Evolutionary conservation across 495 filamentous ascomycete genomes (phyloP).

Genomic region (Daldinia loculata): DNA sequence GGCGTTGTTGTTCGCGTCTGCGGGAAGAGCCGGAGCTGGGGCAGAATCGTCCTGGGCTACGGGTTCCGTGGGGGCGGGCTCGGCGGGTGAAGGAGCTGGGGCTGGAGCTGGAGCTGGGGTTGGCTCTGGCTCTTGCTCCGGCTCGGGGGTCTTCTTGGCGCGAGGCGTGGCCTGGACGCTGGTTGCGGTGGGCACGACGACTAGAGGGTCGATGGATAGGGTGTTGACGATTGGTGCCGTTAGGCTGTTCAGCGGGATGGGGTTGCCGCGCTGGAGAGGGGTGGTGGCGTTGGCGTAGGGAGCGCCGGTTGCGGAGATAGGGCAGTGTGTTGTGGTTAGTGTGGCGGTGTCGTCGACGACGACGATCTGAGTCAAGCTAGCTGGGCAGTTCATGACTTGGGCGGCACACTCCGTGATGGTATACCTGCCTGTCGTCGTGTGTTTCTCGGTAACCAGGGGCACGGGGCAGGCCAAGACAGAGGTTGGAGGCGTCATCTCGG

Average conservation of each 20-base stretch:
- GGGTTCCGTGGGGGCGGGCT: background rate
- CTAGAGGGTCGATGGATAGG: constrained; percentile 22
- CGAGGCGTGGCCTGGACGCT: constrained; percentile 20
- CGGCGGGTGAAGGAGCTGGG: background rate
- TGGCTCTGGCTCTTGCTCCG: background rate
- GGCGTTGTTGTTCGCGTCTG: background rate
- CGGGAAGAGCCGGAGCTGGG: background rate
- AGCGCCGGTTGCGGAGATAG: constrained; percentile 9
- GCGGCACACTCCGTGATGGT: constrained; percentile 40
- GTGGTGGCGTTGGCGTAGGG: constrained; percentile 23
- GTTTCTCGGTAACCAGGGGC: constrained; percentile 20
- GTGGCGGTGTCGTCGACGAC: constrained; percentile 24
- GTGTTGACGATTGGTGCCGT: constrained; percentile 16
- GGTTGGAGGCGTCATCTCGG: background rate
- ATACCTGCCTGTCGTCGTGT: constrained; percentile 27
- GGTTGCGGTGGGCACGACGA: constrained; percentile 17
- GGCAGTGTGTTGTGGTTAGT: constrained; percentile 27
- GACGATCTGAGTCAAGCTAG: constrained; percentile 39
- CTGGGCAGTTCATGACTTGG: constrained; percentile 37
- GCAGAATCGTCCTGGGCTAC: background rate
- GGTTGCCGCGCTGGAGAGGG: background rate
- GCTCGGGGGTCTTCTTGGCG: background rate
- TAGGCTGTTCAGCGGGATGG: constrained; percentile 22
- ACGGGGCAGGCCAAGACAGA: constrained; percentile 6
- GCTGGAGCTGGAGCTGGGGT: background rate